Evolutionary conservation across 257 asterid genomes (phyloP).

Genomic region (Rehmannia glutinosa): DNA sequence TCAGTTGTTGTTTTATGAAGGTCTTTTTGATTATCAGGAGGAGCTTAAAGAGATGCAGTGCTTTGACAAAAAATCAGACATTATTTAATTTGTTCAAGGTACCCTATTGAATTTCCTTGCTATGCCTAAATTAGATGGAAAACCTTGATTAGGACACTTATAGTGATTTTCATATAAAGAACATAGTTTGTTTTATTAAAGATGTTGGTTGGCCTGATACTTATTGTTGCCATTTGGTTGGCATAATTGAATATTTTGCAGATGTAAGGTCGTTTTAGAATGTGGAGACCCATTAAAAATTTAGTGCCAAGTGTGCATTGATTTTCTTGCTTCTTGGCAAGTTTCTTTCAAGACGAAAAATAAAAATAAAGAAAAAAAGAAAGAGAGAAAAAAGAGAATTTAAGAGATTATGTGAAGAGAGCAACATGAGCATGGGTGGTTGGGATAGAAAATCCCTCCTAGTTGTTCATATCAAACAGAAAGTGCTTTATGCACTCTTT

Average conservation of each 20-base stretch:
- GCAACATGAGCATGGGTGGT: not conserved
- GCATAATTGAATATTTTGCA: not conserved
- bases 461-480: not conserved
- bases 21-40: slow-evolving; percentile 82
- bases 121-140: not conserved
- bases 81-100: slow-evolving; percentile 93
- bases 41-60: slow-evolving; percentile 95
- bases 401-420: not conserved
- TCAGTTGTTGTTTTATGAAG: slow-evolving; percentile 40
- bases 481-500: not conserved
- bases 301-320: not conserved
- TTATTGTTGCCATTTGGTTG: not conserved
- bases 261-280: not conserved
- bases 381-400: not conserved
- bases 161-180: not conserved
- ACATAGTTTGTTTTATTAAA: not conserved
- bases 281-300: not conserved
- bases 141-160: not conserved
- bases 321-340: not conserved
- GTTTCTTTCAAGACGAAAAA: not conserved
- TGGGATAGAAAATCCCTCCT: not conserved
- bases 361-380: not conserved
- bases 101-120: slow-evolving; percentile 17
- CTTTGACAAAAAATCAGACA: slow-evolving; percentile 85
- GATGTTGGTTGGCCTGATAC: not conserved